Evolutionary conservation across 441 rosid species (phyloP).

Genomic region (Pelargonium citronellum): DNA sequence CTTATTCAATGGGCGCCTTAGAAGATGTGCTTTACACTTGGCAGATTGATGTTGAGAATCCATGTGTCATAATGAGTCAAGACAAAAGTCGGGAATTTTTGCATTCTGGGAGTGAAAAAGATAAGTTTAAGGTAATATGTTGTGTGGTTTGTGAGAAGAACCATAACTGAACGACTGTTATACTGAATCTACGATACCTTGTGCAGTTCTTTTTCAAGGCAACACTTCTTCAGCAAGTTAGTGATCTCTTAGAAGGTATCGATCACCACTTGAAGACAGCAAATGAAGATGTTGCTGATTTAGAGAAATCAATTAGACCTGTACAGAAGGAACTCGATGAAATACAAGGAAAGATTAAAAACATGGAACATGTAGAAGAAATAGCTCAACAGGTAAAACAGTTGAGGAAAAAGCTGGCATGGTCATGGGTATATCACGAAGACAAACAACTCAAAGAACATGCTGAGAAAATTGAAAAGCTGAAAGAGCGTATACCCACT

Average conservation of each 20-base stretch:
- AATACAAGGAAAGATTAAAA: slow-evolving; percentile 63
- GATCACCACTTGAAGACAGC: slow-evolving; percentile 47
- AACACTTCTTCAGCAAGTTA: slow-evolving; percentile 90
- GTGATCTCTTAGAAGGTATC: slow-evolving; percentile 64
- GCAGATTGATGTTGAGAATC: slow-evolving; percentile 97
- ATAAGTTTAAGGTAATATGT: slow-evolving; percentile 72
- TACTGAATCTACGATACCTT: slow-evolving; percentile 26
- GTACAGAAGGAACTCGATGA: slow-evolving; percentile 63
- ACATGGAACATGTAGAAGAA: slow-evolving; percentile 78
- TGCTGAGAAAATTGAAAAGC: slow-evolving; percentile 42
- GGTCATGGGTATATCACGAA: slow-evolving; percentile 85
- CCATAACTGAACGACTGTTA: slow-evolving; percentile 13
- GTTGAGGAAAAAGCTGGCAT: slow-evolving; percentile 80
- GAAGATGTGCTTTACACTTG: slow-evolving; percentile 14
- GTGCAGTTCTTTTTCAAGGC: slow-evolving; percentile 89
- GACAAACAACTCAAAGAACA: slow-evolving; percentile 64
- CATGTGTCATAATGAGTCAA: slow-evolving; percentile 95
- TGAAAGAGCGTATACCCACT: slow-evolving; percentile 68
- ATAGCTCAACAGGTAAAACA: slow-evolving; percentile 55
- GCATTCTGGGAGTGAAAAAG: slow-evolving; percentile 93
- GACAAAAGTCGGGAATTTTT: slow-evolving; percentile 96
- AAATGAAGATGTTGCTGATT: slow-evolving; percentile 50
- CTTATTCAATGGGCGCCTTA: slow-evolving; percentile 7
- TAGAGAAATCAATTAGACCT: slow-evolving; percentile 66
- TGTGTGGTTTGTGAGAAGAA: slow-evolving; percentile 8